Evolutionary conservation across 2,329 filamentous ascomycete species (phyloP).

Genomic region (Parastagonospora nodorum): DNA sequence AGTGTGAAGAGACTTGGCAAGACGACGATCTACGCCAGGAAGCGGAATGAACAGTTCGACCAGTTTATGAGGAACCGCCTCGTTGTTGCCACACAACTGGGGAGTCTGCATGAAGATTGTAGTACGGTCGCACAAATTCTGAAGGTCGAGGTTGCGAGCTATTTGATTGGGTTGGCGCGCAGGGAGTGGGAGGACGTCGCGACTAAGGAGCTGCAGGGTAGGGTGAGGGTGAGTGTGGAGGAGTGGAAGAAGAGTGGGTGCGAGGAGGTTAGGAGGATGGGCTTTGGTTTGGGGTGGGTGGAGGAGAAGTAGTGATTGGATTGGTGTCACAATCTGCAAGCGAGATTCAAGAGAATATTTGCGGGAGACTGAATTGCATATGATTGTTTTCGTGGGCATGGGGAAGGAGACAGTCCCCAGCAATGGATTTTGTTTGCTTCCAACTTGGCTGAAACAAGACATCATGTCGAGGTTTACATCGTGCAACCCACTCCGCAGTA

Average conservation of each 20-base stretch:
- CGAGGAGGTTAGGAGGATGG: slow-evolving; percentile 32
- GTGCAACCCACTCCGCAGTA: too few species aligned
- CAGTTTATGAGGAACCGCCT: slow-evolving; percentile 15
- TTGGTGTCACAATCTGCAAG: neutral
- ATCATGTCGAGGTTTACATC: too few species aligned
- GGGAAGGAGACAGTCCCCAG: too few species aligned
- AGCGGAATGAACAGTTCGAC: slow-evolving; percentile 5
- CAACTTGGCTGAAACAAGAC: too few species aligned
- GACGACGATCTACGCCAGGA: neutral
- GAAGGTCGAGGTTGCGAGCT: slow-evolving; percentile 29
- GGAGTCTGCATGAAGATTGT: slow-evolving; percentile 27
- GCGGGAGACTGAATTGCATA: too few species aligned
- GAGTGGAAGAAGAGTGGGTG: slow-evolving; percentile 27
- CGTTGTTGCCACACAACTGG: slow-evolving; percentile 21
- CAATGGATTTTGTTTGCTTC: too few species aligned
- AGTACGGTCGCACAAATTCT: slow-evolving; percentile 27
- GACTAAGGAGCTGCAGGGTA: slow-evolving; percentile 6
- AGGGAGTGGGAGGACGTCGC: neutral
- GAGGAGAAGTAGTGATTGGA: neutral
- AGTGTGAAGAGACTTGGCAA: neutral
- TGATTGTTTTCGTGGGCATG: too few species aligned
- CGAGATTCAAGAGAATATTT: neutral
- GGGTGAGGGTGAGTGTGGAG: slow-evolving; percentile 12
- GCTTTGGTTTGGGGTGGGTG: neutral
- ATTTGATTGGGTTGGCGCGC: slow-evolving; percentile 11